These are phyloP conservation scores for Boletus speciosus DNA, from an alignment of 768 basidiomycete species.

Conservation along the genomic window DNA sequence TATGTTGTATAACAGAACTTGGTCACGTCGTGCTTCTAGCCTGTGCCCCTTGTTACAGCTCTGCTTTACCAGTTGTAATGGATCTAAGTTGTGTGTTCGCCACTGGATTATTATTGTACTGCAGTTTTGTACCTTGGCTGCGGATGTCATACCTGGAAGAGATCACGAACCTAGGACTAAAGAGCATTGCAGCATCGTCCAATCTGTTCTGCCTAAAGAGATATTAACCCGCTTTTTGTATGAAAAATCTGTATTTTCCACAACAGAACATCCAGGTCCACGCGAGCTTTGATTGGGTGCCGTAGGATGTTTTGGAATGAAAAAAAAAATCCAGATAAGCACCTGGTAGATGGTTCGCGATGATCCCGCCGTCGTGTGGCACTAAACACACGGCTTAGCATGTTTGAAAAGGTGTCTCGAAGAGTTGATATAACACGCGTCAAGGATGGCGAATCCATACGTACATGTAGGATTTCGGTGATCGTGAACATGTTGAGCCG, in stretches of 20 bases:
- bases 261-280: too few species aligned
- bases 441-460: not conserved
- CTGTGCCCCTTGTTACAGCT: not conserved
- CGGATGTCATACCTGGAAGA: too few species aligned
- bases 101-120: not conserved
- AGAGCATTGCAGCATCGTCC: too few species aligned
- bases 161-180: not conserved
- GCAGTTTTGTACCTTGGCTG: not conserved
- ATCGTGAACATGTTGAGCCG: not conserved
- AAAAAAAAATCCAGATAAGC: not conserved
- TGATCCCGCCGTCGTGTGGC: too few species aligned
- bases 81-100: not conserved
- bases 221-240: too few species aligned
- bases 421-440: not conserved
- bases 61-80: not conserved
- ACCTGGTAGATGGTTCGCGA: too few species aligned
- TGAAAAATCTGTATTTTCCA: too few species aligned
- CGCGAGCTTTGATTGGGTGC: too few species aligned
- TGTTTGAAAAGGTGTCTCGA: not conserved
- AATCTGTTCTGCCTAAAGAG: too few species aligned
- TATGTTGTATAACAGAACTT: conserved; percentile 8
- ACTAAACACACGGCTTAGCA: not conserved
- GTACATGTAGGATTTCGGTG: not conserved
- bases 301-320: not conserved
- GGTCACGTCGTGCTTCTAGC: not conserved